Evolutionary conservation across 345 rosid species (phyloP), one percentile per base, ranked within the genome.

Genomic region (Camelina sativa): DNA sequence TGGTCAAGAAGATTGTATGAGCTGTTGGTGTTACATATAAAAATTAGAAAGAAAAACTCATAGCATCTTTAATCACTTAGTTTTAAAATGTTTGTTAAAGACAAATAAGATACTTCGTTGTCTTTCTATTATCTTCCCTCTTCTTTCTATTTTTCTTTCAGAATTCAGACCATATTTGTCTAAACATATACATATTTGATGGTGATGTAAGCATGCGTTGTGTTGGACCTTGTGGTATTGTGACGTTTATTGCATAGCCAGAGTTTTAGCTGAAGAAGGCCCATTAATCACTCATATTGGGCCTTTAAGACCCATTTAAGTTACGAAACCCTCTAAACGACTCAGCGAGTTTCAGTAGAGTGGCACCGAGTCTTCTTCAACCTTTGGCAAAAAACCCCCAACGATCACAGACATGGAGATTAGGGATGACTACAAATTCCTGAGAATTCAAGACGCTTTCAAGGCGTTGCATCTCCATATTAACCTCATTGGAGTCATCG

Each of bases 401-500:
- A 37, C 47, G 43, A 76, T 35, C 60, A 35, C 11, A 47, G 20
- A 4, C 19, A 77, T 77, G 75, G 80, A 77, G 76, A 37, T 57
- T 25, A 71, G 55, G 1, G 76, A 77, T 4, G 80, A 77, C 62
- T 71, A 77, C 80, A 77, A 40, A 20, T 77, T 71, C 48, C 40
- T 77, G 32, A 77, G 80, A 37, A 25, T 77, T 1, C 1, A 71
- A 10, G 76, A 77, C 57, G 62, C 72, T 50, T 65, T 71, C 41
- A 77, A 71, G 34, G 56, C 72, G 22, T 58, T 77, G 47, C 66
- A 65, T 65, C 52, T 77, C 17, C 66, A 65, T n/a, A 62, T 77
- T 30, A 77, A 46, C 50, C 76, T 77, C 61, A 65, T 77, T 23
- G 76, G 80, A 70, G 76, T 77, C 62, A 56, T 77, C 62, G 67